These are phyloP conservation scores for Echria macrotheca DNA, from an alignment of 495 filamentous ascomycete genomes.

Conservation along the genomic window DNA sequence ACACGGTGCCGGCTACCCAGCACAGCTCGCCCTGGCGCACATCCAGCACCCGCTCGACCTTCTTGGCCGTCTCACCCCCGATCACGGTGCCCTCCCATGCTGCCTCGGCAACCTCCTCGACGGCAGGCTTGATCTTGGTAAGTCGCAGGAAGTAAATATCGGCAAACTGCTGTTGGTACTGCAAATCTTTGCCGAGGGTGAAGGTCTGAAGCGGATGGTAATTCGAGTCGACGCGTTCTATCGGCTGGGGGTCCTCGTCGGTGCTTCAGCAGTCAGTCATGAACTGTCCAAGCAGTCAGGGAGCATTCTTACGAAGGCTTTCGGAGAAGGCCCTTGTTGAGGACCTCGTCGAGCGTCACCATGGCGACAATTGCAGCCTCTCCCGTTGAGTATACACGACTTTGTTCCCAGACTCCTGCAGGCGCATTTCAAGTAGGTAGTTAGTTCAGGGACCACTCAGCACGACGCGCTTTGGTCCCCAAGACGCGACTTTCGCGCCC, in stretches of 20 bases:
- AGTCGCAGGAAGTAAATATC: conserved; percentile 96
- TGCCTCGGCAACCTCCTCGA: conserved; percentile 65
- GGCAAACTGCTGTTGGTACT: conserved; percentile 92
- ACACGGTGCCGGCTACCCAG: conserved; percentile 92
- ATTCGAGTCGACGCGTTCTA: conserved; percentile 48
- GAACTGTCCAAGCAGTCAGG: too few relatives aligned
- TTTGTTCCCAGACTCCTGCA: too few relatives aligned
- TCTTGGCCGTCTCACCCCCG: conserved; percentile 65
- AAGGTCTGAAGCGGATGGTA: conserved; percentile 77
- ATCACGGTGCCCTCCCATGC: conserved; percentile 78
- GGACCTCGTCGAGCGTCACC: conserved; percentile 30
- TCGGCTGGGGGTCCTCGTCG: conserved; percentile 28
- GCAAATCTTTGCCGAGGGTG: conserved; percentile 60
- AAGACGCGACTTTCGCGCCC: conserved; percentile 7
- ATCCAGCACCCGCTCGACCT: conserved; percentile 83
- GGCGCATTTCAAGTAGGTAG: too few relatives aligned
- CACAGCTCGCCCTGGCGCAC: conserved; percentile 93
- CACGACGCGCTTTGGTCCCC: conserved; percentile 1
- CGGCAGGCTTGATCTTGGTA: conserved; percentile 76
- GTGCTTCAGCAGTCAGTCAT: conserved; percentile 31
- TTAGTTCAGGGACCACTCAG: too few relatives aligned
- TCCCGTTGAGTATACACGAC: too few relatives aligned
- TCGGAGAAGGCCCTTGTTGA: conserved; percentile 22
- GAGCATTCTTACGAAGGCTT: conserved; percentile 29
- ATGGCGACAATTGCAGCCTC: conserved; percentile 14